phyloP scores from a whole-genome alignment of 2,329 filamentous ascomycete species.

The Pseudogymnoascus destructans region DNA sequence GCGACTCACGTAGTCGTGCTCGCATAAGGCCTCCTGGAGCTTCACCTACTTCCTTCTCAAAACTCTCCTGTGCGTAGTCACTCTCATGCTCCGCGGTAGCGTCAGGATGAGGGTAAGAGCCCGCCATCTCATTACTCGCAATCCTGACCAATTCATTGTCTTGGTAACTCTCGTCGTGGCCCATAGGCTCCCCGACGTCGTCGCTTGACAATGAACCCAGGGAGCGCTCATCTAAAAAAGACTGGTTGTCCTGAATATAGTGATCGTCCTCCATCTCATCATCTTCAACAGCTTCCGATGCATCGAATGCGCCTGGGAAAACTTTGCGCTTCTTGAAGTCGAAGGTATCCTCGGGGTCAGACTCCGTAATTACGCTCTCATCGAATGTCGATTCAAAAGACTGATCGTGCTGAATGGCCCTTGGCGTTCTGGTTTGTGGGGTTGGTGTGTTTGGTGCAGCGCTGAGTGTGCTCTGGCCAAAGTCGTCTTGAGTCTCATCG shows the following conservation, averaged over 20 bases:
- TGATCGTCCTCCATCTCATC: constrained; percentile 35
- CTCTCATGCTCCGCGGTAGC: constrained; percentile 61
- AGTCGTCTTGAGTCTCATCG: constrained; percentile 32
- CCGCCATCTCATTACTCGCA: constrained; percentile 61
- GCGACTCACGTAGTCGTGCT: constrained; percentile 50
- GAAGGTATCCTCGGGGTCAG: constrained; percentile 26
- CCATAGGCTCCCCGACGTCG: constrained; percentile 39
- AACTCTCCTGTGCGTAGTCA: constrained; percentile 32
- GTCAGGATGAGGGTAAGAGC: constrained; percentile 61
- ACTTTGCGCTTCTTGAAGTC: constrained; percentile 28
- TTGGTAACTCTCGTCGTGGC: constrained; percentile 52
- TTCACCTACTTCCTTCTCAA: constrained; percentile 28
- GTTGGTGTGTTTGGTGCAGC: constrained; percentile 32
- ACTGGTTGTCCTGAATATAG: constrained; percentile 36
- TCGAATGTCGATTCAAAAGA: constrained; percentile 29
- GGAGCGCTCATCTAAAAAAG: constrained; percentile 92
- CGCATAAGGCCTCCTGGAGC: constrained; percentile 50
- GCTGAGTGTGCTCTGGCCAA: constrained; percentile 37
- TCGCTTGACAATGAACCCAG: constrained; percentile 59
- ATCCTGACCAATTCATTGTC: constrained; percentile 67
- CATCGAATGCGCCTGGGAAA: constrained; percentile 72
- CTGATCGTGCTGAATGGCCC: constrained; percentile 16
- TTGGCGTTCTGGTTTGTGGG: constrained; percentile 24
- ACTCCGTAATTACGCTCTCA: constrained; percentile 21
- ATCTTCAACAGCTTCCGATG: constrained; percentile 41